Base-by-base conservation (phyloP, 805 yeast genomes). In the Suhomyces faveliae region DNA sequence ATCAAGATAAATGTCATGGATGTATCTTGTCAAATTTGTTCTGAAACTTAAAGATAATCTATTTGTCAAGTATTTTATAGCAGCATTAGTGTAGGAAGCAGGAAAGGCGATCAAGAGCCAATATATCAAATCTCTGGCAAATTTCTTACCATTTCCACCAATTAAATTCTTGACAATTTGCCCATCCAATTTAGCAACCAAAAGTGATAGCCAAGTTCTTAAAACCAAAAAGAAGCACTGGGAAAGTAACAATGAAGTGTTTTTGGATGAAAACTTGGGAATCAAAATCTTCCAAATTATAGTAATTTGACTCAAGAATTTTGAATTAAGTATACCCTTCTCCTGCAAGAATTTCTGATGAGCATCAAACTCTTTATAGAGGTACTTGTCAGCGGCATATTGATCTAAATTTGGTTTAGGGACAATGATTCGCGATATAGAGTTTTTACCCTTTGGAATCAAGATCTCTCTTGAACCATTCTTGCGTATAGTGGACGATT, bases 51-150 rank as follows among this genome's bases (percentile, higher is more conserved):
- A 74, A 10, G 96, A 82, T 49, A 91, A 70, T 56, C 88, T 78
- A 59, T 84, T 80, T 46, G 90, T 87, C 56, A 91, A 69, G 59
- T 79, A 88, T 61, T 86, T 87, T 61, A 91, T 91, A 49, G 92
- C 90, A 42, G 96, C 86, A 66, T 91, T 91, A 25, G 96, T 87
- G 64, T 89, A 91, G 2, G 94, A 84, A 0, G 97, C 96, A 2
- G 98, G 98, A 52, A 91, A 81, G 0, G 97, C 97, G 61, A 91
- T 83, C 50, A 87, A 67, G 49, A 91, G 80, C 97, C 97, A 91
- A 64, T 87, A 86, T 8, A 81, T 77, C 64, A 91, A 73, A 63
- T 91, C 96, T 50, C 87, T 73, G 35, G 83, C 64, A 57, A 91
- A 91, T 45, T 84, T 84, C 54, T 73, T 78, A 15, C 90, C 89